phyloP scores from a whole-genome alignment of 805 yeast genomes.

The Metschnikowia cubensis region DNA sequence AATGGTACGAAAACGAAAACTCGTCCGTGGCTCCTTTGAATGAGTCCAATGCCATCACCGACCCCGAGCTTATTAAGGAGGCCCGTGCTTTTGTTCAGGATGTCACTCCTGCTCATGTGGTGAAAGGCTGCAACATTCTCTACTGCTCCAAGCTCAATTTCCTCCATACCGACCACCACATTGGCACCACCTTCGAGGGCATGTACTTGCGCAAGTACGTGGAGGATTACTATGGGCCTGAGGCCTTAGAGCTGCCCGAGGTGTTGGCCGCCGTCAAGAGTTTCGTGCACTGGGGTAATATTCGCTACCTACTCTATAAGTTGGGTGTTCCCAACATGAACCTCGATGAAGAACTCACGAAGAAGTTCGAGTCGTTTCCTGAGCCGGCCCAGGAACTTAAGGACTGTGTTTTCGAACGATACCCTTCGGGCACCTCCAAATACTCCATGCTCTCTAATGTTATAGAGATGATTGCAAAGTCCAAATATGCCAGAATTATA shows the following conservation, averaged over 20 bases:
- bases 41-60: constrained; percentile 24
- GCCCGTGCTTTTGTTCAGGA: constrained; percentile 29
- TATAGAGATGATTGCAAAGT: constrained; percentile 33
- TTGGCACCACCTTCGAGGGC: constrained; percentile 49
- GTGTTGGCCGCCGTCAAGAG: constrained; percentile 47
- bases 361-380: constrained; percentile 39
- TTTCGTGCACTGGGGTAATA: constrained; percentile 54
- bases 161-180: constrained; percentile 54
- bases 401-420: constrained; percentile 39
- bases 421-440: constrained; percentile 53
- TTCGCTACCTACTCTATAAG: constrained; percentile 43
- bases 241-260: constrained; percentile 35
- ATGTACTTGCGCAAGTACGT: constrained; percentile 38
- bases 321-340: constrained; percentile 38
- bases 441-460: constrained; percentile 40
- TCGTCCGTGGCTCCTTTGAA: constrained; percentile 37
- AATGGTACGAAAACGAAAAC: constrained; percentile 48
- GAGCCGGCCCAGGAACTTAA: constrained; percentile 38
- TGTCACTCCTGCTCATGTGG: constrained; percentile 33
- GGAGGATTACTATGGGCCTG: constrained; percentile 36
- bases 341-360: constrained; percentile 26
- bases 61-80: constrained; percentile 8
- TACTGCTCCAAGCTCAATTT: constrained; percentile 48
- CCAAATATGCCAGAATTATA: constrained; percentile 36
- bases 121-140: constrained; percentile 40